Conservation (phyloP, 805 yeast species). For the Metschnikowia gelsemii region DNA sequence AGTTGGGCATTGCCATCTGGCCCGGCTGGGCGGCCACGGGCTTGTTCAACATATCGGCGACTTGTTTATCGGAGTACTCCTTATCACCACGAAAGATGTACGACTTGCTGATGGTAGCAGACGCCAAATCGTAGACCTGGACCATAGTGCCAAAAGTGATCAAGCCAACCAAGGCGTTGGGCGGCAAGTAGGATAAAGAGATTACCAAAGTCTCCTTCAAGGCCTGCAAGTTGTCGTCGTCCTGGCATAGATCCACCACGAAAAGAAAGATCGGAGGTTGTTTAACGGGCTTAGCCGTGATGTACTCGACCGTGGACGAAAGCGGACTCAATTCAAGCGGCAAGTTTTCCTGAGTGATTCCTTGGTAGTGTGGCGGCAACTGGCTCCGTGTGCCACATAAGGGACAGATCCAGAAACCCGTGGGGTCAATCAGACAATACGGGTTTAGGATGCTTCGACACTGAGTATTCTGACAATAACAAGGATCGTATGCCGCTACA, state of each 20-base stretch:
- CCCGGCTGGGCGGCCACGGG: slow-evolving; percentile 29
- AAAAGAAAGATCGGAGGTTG: slow-evolving; percentile 84
- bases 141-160: slow-evolving; percentile 89
- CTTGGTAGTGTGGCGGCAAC: slow-evolving; percentile 79
- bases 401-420: slow-evolving; percentile 85
- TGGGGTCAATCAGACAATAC: slow-evolving; percentile 74
- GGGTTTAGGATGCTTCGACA: slow-evolving; percentile 90
- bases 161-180: slow-evolving; percentile 83
- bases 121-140: slow-evolving; percentile 77
- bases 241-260: slow-evolving; percentile 87
- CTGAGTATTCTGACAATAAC: slow-evolving; percentile 66
- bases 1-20: slow-evolving; percentile 29
- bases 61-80: slow-evolving; percentile 73
- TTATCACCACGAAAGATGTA: slow-evolving; percentile 87
- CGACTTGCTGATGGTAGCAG: slow-evolving; percentile 66
- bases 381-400: slow-evolving; percentile 76
- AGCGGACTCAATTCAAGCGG: slow-evolving; percentile 75
- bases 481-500: slow-evolving; percentile 82
- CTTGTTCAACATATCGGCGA: slow-evolving; percentile 50
- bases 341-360: slow-evolving; percentile 68
- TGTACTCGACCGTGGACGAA: slow-evolving; percentile 80
- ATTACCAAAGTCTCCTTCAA: slow-evolving; percentile 77
- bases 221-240: slow-evolving; percentile 79
- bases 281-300: slow-evolving; percentile 74
- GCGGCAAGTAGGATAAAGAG: slow-evolving; percentile 78